phyloP scores from a whole-genome alignment of 1,284 basidiomycete genomes.

The Cerioporus squamosus region DNA sequence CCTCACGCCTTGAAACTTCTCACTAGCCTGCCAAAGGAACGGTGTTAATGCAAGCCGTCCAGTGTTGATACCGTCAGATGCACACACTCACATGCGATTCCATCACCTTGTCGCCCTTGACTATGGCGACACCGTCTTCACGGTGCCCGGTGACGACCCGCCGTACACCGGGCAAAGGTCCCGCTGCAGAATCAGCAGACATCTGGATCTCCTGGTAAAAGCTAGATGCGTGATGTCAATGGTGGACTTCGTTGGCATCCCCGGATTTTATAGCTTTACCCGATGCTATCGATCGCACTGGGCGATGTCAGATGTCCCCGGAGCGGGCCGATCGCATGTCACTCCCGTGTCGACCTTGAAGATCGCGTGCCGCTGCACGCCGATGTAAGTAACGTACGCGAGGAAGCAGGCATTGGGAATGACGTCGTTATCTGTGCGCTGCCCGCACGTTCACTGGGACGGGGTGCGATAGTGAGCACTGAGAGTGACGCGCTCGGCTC shows the following conservation, averaged over 20 bases:
- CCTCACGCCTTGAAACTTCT: conserved; percentile 22
- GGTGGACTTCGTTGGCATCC: not conserved
- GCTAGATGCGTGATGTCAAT: not conserved
- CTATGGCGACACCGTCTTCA: conserved; percentile 22
- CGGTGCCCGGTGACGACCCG: conserved; percentile 56
- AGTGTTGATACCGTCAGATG: too few relatives aligned
- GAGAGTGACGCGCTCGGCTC: not conserved
- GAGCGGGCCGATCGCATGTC: not conserved
- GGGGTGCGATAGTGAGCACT: not conserved
- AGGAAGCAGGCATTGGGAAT: not conserved
- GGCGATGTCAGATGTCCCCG: not conserved
- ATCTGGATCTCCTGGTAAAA: conserved; percentile 51
- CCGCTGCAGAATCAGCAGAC: conserved; percentile 27
- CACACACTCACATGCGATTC: conserved; percentile 12
- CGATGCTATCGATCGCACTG: not conserved
- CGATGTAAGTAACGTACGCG: not conserved
- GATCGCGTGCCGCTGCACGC: too few relatives aligned
- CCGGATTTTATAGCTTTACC: conserved; percentile 1
- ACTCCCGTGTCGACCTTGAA: too few relatives aligned
- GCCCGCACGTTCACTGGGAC: not conserved
- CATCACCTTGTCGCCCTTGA: conserved; percentile 27
- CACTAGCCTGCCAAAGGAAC: conserved; percentile 4
- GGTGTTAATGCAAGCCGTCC: too few relatives aligned
- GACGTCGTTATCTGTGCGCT: not conserved
- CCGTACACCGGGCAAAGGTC: conserved; percentile 40